Conservation (phyloP, 2,329 filamentous ascomycete species). For the Colletotrichum plurivorum region DNA sequence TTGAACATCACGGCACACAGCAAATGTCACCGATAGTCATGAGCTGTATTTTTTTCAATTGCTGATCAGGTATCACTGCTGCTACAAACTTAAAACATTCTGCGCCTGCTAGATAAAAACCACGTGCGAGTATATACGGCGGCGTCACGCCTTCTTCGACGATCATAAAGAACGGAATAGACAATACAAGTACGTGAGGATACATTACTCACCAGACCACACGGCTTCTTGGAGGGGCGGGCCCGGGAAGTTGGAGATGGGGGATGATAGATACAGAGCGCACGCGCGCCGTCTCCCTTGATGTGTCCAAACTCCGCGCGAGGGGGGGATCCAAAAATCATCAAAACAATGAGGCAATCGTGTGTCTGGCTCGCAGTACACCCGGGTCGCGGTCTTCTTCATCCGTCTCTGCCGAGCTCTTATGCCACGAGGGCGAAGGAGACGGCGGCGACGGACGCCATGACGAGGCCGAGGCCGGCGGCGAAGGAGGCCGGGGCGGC, state of each 20-base stretch:
- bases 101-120: slow-evolving; percentile 7
- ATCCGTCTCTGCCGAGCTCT: background rate
- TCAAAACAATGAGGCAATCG: slow-evolving; percentile 10
- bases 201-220: slow-evolving; percentile 33
- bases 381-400: slow-evolving; percentile 4
- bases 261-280: slow-evolving; percentile 22
- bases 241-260: too few species aligned
- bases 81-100: background rate
- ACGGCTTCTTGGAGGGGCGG: slow-evolving; percentile 12
- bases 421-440: slow-evolving; percentile 34
- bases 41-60: background rate
- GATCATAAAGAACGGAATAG: background rate
- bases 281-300: background rate
- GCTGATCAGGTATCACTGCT: background rate
- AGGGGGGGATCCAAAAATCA: slow-evolving; percentile 12
- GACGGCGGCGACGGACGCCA: slow-evolving; percentile 30
- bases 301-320: slow-evolving; percentile 21
- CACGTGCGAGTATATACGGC: background rate
- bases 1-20: too few species aligned
- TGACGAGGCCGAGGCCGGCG: slow-evolving; percentile 26
- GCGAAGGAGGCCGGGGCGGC: slow-evolving; percentile 21
- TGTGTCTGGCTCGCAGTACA: slow-evolving; percentile 23
- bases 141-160: background rate
- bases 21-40: too few species aligned
- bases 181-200: slow-evolving; percentile 11